Percentiles rank a stretch among this genome's conserved stretches.
Conservation (phyloP, 2,329 filamentous ascomycete species). For the Dothistroma pini region DNA sequence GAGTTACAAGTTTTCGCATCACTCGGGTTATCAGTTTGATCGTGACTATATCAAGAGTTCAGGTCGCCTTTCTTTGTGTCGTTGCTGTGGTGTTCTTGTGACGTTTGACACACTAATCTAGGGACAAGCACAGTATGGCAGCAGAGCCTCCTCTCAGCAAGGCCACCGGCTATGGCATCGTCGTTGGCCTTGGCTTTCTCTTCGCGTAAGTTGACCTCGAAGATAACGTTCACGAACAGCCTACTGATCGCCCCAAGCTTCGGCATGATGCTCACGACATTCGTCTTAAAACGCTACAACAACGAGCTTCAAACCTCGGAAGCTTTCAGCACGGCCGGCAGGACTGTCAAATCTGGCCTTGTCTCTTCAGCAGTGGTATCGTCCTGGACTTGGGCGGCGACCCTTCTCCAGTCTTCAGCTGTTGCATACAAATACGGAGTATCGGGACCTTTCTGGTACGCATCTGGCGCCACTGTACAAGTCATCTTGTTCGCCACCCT, state of each 20-base stretch:
- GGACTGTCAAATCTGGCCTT: conserved; percentile 83
- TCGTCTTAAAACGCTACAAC: conserved; percentile 65
- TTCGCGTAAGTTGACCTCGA: conserved; percentile 53
- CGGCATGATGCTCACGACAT: conserved; percentile 71
- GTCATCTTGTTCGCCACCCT: conserved; percentile 87
- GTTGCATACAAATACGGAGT: conserved; percentile 70
- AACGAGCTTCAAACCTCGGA: conserved; percentile 84
- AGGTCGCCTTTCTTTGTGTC: neutral
- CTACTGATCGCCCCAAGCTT: conserved; percentile 40
- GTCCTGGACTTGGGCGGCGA: conserved; percentile 84
- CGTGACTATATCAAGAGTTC: neutral
- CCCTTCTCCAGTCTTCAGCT: conserved; percentile 54
- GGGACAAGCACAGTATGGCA: conserved; percentile 15
- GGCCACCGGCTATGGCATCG: conserved; percentile 72
- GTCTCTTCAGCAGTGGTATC: conserved; percentile 88
- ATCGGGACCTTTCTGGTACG: conserved; percentile 64
- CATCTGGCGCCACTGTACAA: conserved; percentile 71
- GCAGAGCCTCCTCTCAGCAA: conserved; percentile 45
- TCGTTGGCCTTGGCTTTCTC: conserved; percentile 68
- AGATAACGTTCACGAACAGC: neutral
- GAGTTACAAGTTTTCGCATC: neutral
- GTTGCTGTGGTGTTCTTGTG: neutral
- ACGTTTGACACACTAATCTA: neutral
- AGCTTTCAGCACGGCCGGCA: conserved; percentile 85
- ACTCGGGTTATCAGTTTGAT: neutral